Percentiles rank a stretch among this genome's conserved stretches.
phyloP scores from a whole-genome alignment of 495 filamentous ascomycete genomes.

The Hypoxylon lenormandii region DNA sequence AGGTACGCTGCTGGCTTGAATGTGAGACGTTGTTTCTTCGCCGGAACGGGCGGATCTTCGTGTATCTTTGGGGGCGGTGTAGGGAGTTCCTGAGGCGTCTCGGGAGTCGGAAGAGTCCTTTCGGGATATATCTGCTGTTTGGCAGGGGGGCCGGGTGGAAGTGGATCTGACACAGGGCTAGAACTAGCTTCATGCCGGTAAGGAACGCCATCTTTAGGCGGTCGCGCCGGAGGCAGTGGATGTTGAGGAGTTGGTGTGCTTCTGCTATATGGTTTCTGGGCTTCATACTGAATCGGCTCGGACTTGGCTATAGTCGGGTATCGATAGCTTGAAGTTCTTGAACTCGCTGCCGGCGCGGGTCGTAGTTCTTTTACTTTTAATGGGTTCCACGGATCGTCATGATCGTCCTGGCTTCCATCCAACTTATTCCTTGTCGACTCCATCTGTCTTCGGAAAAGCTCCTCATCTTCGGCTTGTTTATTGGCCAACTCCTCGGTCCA shows the following conservation, averaged over 20 bases:
- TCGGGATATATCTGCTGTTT: slow-evolving; percentile 43
- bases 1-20: slow-evolving; percentile 89
- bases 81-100: slow-evolving; percentile 43
- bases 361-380: slow-evolving; percentile 15
- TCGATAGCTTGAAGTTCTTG: slow-evolving; percentile 50
- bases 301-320: slow-evolving; percentile 66
- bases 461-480: slow-evolving; percentile 56
- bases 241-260: slow-evolving; percentile 29
- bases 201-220: slow-evolving; percentile 57
- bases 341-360: not conserved
- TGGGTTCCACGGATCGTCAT: slow-evolving; percentile 13
- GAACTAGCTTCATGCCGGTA: slow-evolving; percentile 13
- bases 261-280: slow-evolving; percentile 23
- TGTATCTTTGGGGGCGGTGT: slow-evolving; percentile 54
- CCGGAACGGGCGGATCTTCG: slow-evolving; percentile 37
- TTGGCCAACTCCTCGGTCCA: slow-evolving; percentile 57
- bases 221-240: slow-evolving; percentile 55
- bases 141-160: slow-evolving; percentile 39
- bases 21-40: slow-evolving; percentile 60
- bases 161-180: slow-evolving; percentile 25
- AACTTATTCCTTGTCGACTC: slow-evolving; percentile 58
- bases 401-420: slow-evolving; percentile 49
- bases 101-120: slow-evolving; percentile 5
- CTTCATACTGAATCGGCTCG: slow-evolving; percentile 57
- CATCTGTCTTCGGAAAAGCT: slow-evolving; percentile 63